Base-by-base conservation (phyloP, 2,329 filamentous ascomycete species). In the Colletotrichum brevisporum region DNA sequence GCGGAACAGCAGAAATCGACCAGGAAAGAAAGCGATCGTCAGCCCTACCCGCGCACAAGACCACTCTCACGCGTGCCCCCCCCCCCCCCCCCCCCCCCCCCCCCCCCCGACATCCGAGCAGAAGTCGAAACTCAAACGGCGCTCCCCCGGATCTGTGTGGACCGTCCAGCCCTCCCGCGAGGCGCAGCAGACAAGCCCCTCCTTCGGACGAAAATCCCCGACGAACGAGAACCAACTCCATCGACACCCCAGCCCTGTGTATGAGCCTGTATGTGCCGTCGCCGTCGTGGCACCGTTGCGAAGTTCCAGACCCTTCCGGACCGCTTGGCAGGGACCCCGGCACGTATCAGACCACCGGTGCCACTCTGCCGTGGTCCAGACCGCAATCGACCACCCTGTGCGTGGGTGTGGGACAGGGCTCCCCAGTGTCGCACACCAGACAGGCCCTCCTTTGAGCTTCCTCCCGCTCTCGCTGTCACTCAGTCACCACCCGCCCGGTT, bases 291-390 rank as follows among this genome's bases (percentile, higher is more conserved):
- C 59, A 31, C 43, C 54, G 48, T 31, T 58, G 27, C 24, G 27
- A 53, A 36, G 62, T 60, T 69, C 66, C 56, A 66, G 66, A 55
- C 62, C 66, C 39, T 51, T 66, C 60, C 54, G 66, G 66, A 54
- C 62, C 36, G 26, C 61, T 66, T 60, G 55, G 55, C 66, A 69
- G 55, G 55, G 62, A 56, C 54, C 66, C 66, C 66, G 43, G 66
- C 45, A 43, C 51, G 9, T 10, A 56, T 66, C 66, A 69, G 55
- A 60, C 62, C 62, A 66, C 51, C 31, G 45, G 51, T 43, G 36
- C 66, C 62, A 69, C 48, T 27, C n/a, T 55, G 66, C 43, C 26
- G 62, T 63, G 66, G 62, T 60, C 66, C 50, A 60, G 66, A 69
- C 66, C 62, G n/a, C 62, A 52, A 69, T 69, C 54, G 62, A 69